Base-by-base conservation (phyloP, 2,329 filamentous ascomycete genomes). In the Akanthomyces muscarius region DNA sequence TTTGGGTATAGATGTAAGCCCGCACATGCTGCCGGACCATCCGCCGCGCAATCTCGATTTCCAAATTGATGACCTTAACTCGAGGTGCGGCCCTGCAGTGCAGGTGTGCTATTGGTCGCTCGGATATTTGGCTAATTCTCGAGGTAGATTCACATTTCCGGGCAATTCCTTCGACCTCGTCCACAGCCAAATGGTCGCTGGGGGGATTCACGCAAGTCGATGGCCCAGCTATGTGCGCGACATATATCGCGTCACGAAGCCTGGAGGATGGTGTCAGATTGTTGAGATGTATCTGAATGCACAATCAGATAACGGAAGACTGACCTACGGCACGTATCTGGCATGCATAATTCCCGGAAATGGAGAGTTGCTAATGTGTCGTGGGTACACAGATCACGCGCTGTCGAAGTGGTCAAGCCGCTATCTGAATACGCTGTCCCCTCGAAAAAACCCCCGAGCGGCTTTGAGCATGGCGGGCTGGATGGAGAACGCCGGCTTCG, bases 251-350 rank as follows among this genome's bases (percentile, higher is more conserved):
- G 82, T 92, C 11, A 78, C 93, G 66, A 88, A 86, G 57, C 88
- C 87, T 6, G 89, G 88, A 2, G 92, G 93, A 1, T 97, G 92
- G 91, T 83, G 90, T 64, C 92, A 97, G 71, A 88, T 96, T 83
- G 85, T 91, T n/a, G 93, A 97, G 71, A 84, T 93, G 69, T 92
- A 96, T 71, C 89, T 88, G 73, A 91, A 92, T 67, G 87, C 91
- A 30, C 93, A 96, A 73, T 96, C 91, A 0, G 87, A 94, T 68
- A 96, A 91, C 69, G 92, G 92, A 5, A 86, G 85, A n/a, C 77
- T 95, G 68, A 87, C 85, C 13, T 82, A 87, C 57, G 80, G 86
- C 82, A 70, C 73, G 81, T 54, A 42, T 10, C 13, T 28, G 36
- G 47, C 1, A 25, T 25, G 3, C 30, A 4, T 50, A 13, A 21